Conservation (phyloP, 768 basidiomycete genomes). For the Postia placenta region DNA sequence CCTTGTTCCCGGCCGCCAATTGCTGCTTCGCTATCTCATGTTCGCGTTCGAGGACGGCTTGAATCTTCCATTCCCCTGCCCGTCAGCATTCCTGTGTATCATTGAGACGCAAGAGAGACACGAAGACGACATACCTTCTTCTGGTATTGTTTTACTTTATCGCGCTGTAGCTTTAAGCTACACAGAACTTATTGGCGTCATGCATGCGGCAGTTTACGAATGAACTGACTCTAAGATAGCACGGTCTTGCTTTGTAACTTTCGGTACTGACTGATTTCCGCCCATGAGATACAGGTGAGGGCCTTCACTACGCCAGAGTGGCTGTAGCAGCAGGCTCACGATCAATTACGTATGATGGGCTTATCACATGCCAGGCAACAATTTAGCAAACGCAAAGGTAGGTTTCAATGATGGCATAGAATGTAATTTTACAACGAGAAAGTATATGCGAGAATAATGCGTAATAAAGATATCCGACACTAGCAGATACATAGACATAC, state of each 20-base stretch:
- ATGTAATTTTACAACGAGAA: no score
- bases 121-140: conserved; percentile 55
- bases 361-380: no score
- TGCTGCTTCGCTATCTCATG: conserved; percentile 84
- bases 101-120: not conserved
- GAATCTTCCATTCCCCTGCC: conserved; percentile 51
- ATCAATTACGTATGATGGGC: no score
- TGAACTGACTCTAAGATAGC: conserved; percentile 88
- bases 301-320: no score
- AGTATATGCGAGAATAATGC: no score
- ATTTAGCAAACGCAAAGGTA: no score
- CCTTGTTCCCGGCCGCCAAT: conserved; percentile 75
- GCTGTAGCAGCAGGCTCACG: no score
- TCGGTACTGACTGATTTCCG: conserved; percentile 45
- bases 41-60: conserved; percentile 81
- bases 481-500: no score
- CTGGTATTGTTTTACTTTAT: conserved; percentile 95
- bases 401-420: no score
- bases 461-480: no score
- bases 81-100: not conserved
- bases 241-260: conserved; percentile 88
- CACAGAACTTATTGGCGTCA: conserved; percentile 17
- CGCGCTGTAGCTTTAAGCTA: conserved; percentile 93
- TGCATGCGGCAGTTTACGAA: conserved; percentile 9
- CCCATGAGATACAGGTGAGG: not conserved